Evolutionary conservation across 2,329 filamentous ascomycete genomes (phyloP).

Genomic region (Cladosporium cucumerinum): DNA sequence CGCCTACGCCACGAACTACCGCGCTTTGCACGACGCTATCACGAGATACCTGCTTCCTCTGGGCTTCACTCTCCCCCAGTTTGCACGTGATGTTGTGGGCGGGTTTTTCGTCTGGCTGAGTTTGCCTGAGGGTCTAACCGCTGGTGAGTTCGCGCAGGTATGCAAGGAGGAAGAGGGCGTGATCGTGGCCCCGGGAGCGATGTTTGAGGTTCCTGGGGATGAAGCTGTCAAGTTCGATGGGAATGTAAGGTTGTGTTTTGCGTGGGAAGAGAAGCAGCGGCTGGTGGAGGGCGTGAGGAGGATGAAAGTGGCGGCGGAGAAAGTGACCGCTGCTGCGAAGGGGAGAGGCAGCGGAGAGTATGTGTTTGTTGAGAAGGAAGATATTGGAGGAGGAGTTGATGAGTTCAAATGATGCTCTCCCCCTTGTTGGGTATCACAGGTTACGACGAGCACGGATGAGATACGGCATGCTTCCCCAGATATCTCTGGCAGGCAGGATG

Average conservation of each 20-base stretch:
- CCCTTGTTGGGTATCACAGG: not conserved
- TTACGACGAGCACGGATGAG: not conserved
- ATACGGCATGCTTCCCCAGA: not conserved
- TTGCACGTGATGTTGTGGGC: conserved; percentile 56
- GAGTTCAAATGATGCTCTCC: not conserved
- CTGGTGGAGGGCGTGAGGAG: conserved; percentile 66
- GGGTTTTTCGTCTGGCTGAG: conserved; percentile 85
- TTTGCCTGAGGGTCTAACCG: conserved; percentile 55
- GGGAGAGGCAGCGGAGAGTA: conserved; percentile 19
- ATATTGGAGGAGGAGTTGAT: not conserved
- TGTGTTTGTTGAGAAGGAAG: conserved; percentile 21
- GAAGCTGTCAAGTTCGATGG: conserved; percentile 54
- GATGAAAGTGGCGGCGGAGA: conserved; percentile 51
- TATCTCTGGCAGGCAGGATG: not conserved
- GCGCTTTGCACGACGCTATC: conserved; percentile 58
- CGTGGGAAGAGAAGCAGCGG: conserved; percentile 66
- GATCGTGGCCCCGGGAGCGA: conserved; percentile 63
- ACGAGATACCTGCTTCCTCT: conserved; percentile 58
- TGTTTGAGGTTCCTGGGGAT: conserved; percentile 60
- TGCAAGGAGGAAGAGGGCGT: conserved; percentile 63
- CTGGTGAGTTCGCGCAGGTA: conserved; percentile 53
- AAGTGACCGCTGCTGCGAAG: conserved; percentile 14
- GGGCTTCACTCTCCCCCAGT: conserved; percentile 52
- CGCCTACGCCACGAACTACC: conserved; percentile 53
- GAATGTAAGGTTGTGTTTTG: conserved; percentile 65